phyloP scores from a whole-genome alignment of 2,329 filamentous ascomycete genomes.

The Triangularia setosa region DNA sequence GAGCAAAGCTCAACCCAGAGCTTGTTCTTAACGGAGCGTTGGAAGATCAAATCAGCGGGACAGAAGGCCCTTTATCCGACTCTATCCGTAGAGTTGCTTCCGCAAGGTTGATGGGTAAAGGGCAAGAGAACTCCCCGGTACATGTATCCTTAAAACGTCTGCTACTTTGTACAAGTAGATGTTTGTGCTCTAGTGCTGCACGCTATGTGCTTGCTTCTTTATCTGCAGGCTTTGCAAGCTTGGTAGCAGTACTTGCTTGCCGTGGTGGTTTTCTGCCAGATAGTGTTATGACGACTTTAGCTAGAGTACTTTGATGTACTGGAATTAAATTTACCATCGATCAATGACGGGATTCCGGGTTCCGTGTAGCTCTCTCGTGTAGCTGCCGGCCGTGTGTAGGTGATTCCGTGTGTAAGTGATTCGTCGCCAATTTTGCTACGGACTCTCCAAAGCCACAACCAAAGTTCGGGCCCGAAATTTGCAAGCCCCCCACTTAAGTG shows the following conservation, averaged over 20 bases:
- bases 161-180: background rate
- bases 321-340: background rate
- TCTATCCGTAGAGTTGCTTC: constrained; percentile 29
- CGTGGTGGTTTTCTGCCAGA: background rate
- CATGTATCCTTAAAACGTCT: constrained; percentile 20
- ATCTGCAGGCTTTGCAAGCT: background rate
- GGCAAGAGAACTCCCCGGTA: constrained; percentile 42
- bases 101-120: constrained; percentile 34
- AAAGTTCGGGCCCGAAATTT: background rate
- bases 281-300: background rate
- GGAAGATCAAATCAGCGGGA: constrained; percentile 54
- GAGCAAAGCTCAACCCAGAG: constrained; percentile 65
- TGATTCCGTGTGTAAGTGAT: too few relatives aligned
- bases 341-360: too few relatives aligned
- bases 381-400: too few relatives aligned
- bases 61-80: constrained; percentile 38
- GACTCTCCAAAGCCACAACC: too few relatives aligned
- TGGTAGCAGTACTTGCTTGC: background rate
- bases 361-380: too few relatives aligned
- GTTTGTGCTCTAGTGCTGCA: background rate
- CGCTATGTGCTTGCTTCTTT: background rate
- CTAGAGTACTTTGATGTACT: background rate
- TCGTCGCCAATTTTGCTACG: too few relatives aligned
- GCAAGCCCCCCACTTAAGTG: background rate
- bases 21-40: constrained; percentile 79